Conservation (phyloP, 2,329 filamentous ascomycete genomes). For the Diaporthe humulicola region DNA sequence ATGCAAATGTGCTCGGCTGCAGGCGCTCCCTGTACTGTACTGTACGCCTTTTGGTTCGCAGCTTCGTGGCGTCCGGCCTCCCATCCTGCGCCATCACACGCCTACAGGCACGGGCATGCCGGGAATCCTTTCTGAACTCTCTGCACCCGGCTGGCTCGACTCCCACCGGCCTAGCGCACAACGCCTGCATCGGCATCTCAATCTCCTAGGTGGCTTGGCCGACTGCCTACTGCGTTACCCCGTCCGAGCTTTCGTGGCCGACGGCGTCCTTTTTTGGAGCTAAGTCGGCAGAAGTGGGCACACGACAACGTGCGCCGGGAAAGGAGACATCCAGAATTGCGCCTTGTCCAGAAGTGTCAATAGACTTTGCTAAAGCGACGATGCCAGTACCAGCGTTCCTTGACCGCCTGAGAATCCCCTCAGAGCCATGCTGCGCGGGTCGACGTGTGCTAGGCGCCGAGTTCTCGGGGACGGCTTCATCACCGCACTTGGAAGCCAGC, state of each 20-base stretch:
- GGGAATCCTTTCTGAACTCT: conserved; percentile 28
- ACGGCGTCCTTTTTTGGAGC: not conserved
- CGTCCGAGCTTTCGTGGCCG: conserved; percentile 9
- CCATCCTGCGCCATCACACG: conserved; percentile 15
- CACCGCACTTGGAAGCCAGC: not conserved
- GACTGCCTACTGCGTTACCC: not conserved
- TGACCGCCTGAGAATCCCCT: not conserved
- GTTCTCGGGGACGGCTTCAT: not conserved
- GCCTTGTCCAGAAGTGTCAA: not conserved
- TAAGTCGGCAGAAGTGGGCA: conserved; percentile 5
- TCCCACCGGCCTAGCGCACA: conserved; percentile 13
- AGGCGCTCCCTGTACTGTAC: conserved; percentile 15
- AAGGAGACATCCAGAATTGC: not conserved
- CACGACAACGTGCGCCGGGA: not conserved
- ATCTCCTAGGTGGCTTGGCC: not conserved
- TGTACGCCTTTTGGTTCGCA: conserved; percentile 16
- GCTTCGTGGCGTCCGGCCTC: conserved; percentile 19
- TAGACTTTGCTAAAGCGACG: not conserved
- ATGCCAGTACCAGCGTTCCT: not conserved
- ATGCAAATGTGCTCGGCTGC: conserved; percentile 10
- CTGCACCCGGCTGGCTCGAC: conserved; percentile 1
- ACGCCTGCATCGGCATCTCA: conserved; percentile 30
- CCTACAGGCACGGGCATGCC: conserved; percentile 24
- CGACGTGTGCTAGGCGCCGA: not conserved
- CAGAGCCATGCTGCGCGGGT: too few species aligned